Evolutionary conservation across 2,329 filamentous ascomycete genomes (phyloP), one percentile per base, ranked within the genome.

Genomic region (Pyricularia grisea): DNA sequence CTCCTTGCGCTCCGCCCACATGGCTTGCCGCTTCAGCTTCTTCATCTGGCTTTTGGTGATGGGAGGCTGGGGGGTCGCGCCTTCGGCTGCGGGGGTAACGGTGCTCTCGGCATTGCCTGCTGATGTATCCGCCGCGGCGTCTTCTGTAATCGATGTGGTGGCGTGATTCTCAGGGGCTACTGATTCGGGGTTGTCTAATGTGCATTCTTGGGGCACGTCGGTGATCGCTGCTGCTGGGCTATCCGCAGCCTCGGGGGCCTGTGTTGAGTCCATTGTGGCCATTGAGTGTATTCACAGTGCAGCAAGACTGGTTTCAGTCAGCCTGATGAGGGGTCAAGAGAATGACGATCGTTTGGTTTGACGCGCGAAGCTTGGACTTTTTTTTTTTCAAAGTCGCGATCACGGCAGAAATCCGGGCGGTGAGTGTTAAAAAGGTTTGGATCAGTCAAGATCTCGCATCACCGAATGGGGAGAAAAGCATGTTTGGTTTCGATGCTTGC

Each of bases 1-100:
- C 60, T 86, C 86, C 71, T 88, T 90, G 27, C 85, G 86, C 9
- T 89, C 88, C 74, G 97, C 93, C 91, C 92, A 97, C 76, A 87
- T 83, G 75, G 92, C 84, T 72, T 88, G 84, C 69, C 88, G 89
- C 71, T 86, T 88, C 68, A 93, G 82, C 75, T 93, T 94, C 79
- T 97, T 97, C 70, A 90, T 81, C 73, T 94, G 91, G 75, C 90
- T 96, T 76, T 98, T 98, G 23, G 94, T 97, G 67, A 97, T 73
- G 70, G 14, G 70, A 68, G 30, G 30, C 28, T 6, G 70, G 36
- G 31, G 50, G 68, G 64, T 20, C 14, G 70, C 68, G 60, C 42
- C 33, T 2, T 11, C 27, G 3, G 63, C 14, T 3, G 25, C 36
- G 3, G 60, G 14, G 60, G 27, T 10, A 17, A 27, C 14, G 17